Evolutionary conservation across 2,329 filamentous ascomycete genomes (phyloP).

Genomic region (Bipolaris sorokiniana): DNA sequence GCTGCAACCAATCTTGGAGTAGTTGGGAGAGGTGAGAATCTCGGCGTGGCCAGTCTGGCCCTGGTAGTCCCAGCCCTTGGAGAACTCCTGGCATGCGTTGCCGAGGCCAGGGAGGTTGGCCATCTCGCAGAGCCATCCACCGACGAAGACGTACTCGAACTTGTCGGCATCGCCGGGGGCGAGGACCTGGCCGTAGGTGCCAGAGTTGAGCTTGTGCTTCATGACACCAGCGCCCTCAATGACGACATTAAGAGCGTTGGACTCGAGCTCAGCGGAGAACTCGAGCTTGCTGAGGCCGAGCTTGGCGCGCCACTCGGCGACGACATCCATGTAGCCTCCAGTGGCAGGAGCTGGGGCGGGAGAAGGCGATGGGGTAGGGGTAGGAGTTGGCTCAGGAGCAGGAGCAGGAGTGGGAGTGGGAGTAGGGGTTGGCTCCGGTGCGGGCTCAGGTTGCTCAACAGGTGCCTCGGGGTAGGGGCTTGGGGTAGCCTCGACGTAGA

Average conservation of each 20-base stretch:
- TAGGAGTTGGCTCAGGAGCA: conserved; percentile 1
- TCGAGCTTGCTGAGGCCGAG: conserved; percentile 30
- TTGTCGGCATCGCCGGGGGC: conserved; percentile 27
- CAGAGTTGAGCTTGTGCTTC: conserved; percentile 42
- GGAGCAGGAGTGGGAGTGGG: conserved; percentile 16
- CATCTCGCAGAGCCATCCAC: conserved; percentile 47
- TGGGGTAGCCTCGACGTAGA: conserved; percentile 2
- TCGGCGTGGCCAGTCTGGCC: conserved; percentile 44
- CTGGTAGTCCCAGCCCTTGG: conserved; percentile 38
- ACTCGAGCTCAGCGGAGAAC: conserved; percentile 29
- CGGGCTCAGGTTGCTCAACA: not conserved
- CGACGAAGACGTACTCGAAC: conserved; percentile 42
- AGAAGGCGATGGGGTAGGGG: not conserved
- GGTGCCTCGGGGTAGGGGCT: conserved; percentile 7
- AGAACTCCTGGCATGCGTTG: conserved; percentile 30
- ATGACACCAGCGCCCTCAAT: conserved; percentile 37
- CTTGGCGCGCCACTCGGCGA: conserved; percentile 39
- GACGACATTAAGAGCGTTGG: conserved; percentile 35
- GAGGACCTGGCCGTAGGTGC: conserved; percentile 38
- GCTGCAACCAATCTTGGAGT: conserved; percentile 42
- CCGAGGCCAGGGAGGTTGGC: conserved; percentile 34
- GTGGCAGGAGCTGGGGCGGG: conserved; percentile 19
- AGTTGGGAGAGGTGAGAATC: conserved; percentile 34
- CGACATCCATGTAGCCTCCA: conserved; percentile 35
- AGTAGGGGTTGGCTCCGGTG: conserved; percentile 8